Evolutionary conservation across 768 basidiomycete genomes (phyloP).

Genomic region (Suillus placidus): DNA sequence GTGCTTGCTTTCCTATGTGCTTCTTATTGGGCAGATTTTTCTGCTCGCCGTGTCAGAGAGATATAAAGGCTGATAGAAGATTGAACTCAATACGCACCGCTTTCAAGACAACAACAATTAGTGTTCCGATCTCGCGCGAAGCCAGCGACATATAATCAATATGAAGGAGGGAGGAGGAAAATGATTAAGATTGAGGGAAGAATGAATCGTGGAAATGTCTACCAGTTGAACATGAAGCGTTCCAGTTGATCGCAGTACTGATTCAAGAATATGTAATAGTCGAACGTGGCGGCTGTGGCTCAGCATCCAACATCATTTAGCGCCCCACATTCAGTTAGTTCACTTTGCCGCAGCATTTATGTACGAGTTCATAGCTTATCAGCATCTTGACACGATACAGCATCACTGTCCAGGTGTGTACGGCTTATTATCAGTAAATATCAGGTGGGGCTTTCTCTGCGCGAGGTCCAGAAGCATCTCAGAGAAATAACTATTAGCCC

Average conservation of each 20-base stretch:
- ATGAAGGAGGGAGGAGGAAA: slow-evolving; percentile 10
- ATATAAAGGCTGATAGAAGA: slow-evolving; percentile 4
- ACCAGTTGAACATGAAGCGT: slow-evolving; percentile 1
- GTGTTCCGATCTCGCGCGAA: slow-evolving; percentile 83
- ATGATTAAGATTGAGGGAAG: neutral
- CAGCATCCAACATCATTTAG: neutral
- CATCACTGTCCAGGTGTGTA: slow-evolving; percentile 55
- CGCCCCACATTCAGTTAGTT: neutral
- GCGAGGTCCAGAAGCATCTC: slow-evolving; percentile 83
- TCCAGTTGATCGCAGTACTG: neutral
- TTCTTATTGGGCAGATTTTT: slow-evolving; percentile 89
- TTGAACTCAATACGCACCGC: slow-evolving; percentile 62
- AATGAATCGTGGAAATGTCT: neutral
- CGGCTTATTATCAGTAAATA: slow-evolving; percentile 56
- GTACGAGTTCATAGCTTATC: neutral
- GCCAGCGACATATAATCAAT: slow-evolving; percentile 53
- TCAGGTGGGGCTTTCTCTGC: slow-evolving; percentile 67
- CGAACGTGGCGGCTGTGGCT: slow-evolving; percentile 5
- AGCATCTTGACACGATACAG: neutral
- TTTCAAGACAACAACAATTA: slow-evolving; percentile 91
- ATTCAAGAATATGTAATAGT: neutral
- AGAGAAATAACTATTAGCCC: slow-evolving; percentile 83
- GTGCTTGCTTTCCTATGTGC: slow-evolving; percentile 96
- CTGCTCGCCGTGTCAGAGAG: slow-evolving; percentile 43
- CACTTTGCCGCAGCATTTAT: neutral